A percentile compares a stretch with the other conserved stretches of the same genome.
Conservation (phyloP, 176 grass and related monocot genomes). For the Triticum timopheevii region DNA sequence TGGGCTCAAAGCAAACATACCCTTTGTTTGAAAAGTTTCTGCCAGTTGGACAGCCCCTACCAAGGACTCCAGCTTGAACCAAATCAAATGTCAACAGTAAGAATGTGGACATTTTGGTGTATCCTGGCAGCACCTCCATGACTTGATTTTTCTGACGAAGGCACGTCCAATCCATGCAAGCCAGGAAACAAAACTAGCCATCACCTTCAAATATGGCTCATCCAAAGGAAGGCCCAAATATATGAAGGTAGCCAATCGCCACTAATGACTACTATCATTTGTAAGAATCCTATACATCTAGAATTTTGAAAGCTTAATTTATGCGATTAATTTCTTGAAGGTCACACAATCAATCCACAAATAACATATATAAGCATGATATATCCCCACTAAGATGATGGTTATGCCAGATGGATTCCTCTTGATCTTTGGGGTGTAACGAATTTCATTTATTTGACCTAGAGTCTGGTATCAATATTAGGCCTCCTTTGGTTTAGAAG, state of each 20-base stretch:
- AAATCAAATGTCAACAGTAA: not conserved
- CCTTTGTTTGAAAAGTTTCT: not conserved
- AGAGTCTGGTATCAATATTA: not conserved
- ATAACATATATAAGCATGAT: not conserved
- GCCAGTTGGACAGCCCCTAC: not conserved
- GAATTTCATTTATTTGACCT: not conserved
- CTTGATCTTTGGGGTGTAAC: not conserved
- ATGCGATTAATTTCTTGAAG: not conserved
- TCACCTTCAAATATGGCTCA: not conserved
- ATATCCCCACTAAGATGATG: not conserved
- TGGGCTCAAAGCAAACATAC: not conserved
- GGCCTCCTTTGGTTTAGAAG: too few species aligned
- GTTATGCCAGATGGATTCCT: not conserved
- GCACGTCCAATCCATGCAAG: not conserved
- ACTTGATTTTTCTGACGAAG: not conserved
- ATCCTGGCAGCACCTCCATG: not conserved
- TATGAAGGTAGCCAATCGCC: not conserved
- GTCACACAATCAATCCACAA: not conserved
- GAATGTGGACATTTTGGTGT: not conserved
- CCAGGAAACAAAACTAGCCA: constrained; percentile 15
- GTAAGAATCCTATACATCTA: constrained; percentile 5
- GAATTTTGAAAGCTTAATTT: not conserved
- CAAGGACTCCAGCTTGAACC: not conserved
- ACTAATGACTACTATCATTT: constrained; percentile 5
- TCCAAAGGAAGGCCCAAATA: constrained; percentile 3